Evolutionary conservation across 495 filamentous ascomycete species (phyloP).

Genomic region (Penicillium coprophilum): DNA sequence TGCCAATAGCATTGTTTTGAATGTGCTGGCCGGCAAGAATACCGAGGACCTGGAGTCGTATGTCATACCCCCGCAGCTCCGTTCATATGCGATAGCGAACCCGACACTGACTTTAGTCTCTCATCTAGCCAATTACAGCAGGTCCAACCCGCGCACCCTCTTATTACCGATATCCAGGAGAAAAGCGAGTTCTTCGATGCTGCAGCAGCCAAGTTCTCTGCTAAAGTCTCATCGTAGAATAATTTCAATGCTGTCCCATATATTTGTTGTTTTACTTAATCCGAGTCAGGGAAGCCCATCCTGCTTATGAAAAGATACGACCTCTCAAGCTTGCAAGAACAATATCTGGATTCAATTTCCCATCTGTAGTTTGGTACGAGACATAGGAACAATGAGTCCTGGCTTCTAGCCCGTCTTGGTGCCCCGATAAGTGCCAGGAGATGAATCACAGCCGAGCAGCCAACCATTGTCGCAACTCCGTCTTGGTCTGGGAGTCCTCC

Average conservation of each 20-base stretch:
- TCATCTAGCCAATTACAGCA: slow-evolving; percentile 56
- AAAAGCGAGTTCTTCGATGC: slow-evolving; percentile 79
- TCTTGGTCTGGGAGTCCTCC: slow-evolving; percentile 28
- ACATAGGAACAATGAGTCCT: not conserved
- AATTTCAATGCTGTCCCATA: slow-evolving; percentile 7
- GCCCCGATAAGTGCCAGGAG: not conserved
- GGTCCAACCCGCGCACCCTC: slow-evolving; percentile 58
- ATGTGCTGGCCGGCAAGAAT: slow-evolving; percentile 70
- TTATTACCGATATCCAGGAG: slow-evolving; percentile 68
- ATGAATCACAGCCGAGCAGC: slow-evolving; percentile 29
- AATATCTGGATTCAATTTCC: slow-evolving; percentile 4
- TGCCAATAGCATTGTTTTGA: slow-evolving; percentile 78
- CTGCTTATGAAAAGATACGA: slow-evolving; percentile 35
- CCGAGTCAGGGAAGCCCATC: slow-evolving; percentile 20
- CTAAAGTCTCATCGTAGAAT: slow-evolving; percentile 62
- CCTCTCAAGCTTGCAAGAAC: slow-evolving; percentile 22
- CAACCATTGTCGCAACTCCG: slow-evolving; percentile 34
- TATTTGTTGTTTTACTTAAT: slow-evolving; percentile 25
- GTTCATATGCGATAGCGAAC: not conserved
- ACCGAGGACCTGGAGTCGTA: slow-evolving; percentile 59
- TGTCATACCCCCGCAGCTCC: slow-evolving; percentile 17
- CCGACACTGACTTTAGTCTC: slow-evolving; percentile 14
- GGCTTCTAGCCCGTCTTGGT: not conserved
- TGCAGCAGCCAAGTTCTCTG: slow-evolving; percentile 72
- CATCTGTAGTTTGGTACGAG: not conserved